phyloP scores from a whole-genome alignment of 331 rosid species.

The Acacia concinna region DNA sequence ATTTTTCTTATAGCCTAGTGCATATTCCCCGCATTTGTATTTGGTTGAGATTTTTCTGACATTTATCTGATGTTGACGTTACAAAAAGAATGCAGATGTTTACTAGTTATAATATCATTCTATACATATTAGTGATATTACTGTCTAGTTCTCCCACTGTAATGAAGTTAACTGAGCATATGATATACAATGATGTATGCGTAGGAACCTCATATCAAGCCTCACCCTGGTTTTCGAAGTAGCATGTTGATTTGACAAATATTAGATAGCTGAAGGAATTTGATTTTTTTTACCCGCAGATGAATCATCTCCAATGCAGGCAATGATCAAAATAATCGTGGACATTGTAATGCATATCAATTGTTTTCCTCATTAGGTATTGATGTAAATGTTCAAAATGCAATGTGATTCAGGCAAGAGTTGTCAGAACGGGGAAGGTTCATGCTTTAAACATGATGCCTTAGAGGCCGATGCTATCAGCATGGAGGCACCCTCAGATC shows the following conservation, averaged over 20 bases:
- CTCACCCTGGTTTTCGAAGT: background rate
- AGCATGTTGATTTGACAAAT: background rate
- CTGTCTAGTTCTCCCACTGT: background rate
- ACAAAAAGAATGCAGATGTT: background rate
- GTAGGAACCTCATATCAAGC: background rate
- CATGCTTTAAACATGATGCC: conserved; percentile 36
- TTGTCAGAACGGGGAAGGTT: conserved; percentile 39
- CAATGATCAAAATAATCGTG: background rate
- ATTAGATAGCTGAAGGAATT: background rate
- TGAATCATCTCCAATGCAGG: conserved; percentile 20
- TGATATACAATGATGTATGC: background rate
- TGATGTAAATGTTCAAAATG: background rate
- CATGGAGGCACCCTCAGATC: conserved; percentile 25
- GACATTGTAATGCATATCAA: background rate
- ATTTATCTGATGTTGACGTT: background rate
- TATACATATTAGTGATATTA: background rate
- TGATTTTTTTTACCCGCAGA: background rate
- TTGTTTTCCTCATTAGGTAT: background rate
- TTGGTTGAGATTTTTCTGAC: background rate
- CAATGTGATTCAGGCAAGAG: conserved; percentile 29
- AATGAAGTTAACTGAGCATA: conserved; percentile 2
- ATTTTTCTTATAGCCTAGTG: background rate
- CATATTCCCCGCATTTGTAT: background rate
- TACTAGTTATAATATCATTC: background rate
- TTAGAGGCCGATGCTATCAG: conserved; percentile 30